Conservation (phyloP, 2,329 filamentous ascomycete species). For the Trichoderma atroviride region DNA sequence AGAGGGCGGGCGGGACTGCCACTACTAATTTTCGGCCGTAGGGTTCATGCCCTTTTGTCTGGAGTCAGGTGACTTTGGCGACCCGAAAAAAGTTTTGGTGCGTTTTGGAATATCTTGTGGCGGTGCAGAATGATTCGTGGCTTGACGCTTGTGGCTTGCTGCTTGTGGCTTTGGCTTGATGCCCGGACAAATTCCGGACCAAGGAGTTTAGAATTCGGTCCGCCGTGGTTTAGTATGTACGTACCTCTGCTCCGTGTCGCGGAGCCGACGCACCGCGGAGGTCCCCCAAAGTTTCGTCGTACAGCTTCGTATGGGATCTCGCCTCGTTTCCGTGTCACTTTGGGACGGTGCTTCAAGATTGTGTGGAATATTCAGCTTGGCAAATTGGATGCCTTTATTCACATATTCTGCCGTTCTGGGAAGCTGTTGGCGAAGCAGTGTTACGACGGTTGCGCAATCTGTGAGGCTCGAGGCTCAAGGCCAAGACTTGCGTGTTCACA, state of each 20-base stretch:
- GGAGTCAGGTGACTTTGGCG: constrained; percentile 39
- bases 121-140: not conserved
- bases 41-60: constrained; percentile 47
- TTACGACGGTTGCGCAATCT: not conserved
- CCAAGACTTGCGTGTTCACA: constrained; percentile 13
- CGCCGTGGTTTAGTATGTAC: not conserved
- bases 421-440: constrained; percentile 14
- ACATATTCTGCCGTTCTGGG: not conserved
- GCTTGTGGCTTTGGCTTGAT: too few species aligned
- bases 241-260: not conserved
- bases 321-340: not conserved
- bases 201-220: not conserved
- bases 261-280: not conserved
- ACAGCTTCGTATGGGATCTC: not conserved
- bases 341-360: not conserved
- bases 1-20: constrained; percentile 32
- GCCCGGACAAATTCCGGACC: constrained; percentile 11
- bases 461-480: not conserved
- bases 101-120: not conserved
- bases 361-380: not conserved
- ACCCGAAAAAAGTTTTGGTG: constrained; percentile 4
- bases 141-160: not conserved
- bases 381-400: not conserved
- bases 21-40: constrained; percentile 42
- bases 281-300: not conserved